Base-by-base conservation (phyloP, 345 rosid species). In the Hevea brasiliensis region DNA sequence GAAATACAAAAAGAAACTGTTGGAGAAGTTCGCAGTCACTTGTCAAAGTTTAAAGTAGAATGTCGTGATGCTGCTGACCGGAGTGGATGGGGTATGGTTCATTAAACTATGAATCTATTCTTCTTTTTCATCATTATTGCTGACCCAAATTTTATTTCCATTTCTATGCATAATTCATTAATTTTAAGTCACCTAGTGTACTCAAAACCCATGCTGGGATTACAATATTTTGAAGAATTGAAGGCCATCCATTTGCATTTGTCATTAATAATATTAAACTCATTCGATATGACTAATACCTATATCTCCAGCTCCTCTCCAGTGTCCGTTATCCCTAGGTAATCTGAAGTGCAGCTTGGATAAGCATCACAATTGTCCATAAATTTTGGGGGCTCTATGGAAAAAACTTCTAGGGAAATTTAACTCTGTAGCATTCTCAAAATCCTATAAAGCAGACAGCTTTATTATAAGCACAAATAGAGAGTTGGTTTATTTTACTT, bases 41-140 rank as follows among this genome's bases (percentile, higher is more conserved):
- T 84, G 70, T 81, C 91, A 73, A 95, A 86, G 87, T 91, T 90
- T 81, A 90, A 80, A 75, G 97, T 92, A 66, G 97, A 95, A 79
- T 74, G 88, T 27, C 98, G 94, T 44, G 99, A 95, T 95, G 99
- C 99, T 68, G 84, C 92, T 42, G 94, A 89, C 65, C 72, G 71
- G 59, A 70, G 86, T 86, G 97, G 98, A 87, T 95, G 98, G 99
- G 89, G 99, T 95, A 85, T 72, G 77, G 27, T 48, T 32, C 66
- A 69, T 69, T 51, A 13, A 61, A 42, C 54, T 55, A n/a, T 45
- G 8, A 26, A 56, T 24, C 8, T 65, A 0, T 26, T 41, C 2
- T 24, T 20, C 55, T 45, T 11, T 55, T 20, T 59, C 42, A 24
- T 62, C 27, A 42, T 58, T 9, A 5, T 13, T 56, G 5, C 57